Evolutionary conservation across 257 asterid species (phyloP).

Genomic region (Lithospermum erythrorhizon): DNA sequence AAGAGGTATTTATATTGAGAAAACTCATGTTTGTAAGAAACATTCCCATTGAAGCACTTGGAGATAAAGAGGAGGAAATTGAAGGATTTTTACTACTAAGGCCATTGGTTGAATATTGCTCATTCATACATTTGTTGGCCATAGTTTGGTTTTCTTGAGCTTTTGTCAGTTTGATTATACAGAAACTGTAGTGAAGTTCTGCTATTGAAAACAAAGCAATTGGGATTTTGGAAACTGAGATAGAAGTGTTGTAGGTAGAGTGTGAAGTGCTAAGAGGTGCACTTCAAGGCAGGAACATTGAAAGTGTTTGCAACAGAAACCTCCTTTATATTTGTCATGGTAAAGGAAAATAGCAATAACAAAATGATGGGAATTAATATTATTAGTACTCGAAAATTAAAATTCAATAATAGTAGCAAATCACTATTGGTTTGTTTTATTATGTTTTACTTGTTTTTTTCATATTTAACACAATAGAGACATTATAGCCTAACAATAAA

Average conservation of each 20-base stretch:
- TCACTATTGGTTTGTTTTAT: too few species aligned
- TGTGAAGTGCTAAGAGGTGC: neutral
- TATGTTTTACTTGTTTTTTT: too few species aligned
- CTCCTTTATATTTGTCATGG: neutral
- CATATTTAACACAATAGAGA: too few species aligned
- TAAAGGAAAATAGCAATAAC: too few species aligned
- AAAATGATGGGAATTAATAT: too few species aligned
- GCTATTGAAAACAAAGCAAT: neutral
- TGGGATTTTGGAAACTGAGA: too few species aligned
- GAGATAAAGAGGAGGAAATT: constrained; percentile 9
- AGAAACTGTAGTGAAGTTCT: neutral
- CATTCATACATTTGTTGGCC: neutral
- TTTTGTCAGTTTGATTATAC: neutral
- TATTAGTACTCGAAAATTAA: too few species aligned
- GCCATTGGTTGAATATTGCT: neutral
- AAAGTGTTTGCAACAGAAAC: neutral
- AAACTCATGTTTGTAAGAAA: constrained; percentile 26
- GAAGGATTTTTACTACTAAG: neutral
- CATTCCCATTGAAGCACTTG: constrained; percentile 28
- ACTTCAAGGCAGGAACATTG: neutral
- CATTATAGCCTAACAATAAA: too few species aligned
- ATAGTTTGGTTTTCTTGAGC: neutral
- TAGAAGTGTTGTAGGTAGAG: neutral
- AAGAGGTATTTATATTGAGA: constrained; percentile 17
- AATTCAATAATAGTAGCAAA: too few species aligned